These are phyloP conservation scores for Russula griseocarnosa DNA, from an alignment of 768 basidiomycete species.

Conservation along the genomic window DNA sequence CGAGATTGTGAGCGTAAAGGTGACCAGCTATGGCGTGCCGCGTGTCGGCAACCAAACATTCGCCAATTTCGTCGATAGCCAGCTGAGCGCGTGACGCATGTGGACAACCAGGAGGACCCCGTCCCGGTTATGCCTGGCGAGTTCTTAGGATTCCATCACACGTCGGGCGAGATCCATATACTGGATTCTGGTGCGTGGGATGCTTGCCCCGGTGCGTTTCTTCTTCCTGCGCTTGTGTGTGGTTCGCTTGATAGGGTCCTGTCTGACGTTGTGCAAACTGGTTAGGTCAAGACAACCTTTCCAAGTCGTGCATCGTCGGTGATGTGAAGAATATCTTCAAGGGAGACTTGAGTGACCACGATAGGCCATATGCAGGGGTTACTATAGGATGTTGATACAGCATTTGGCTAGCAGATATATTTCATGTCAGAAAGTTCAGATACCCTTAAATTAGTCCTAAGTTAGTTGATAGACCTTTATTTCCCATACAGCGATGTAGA, in stretches of 20 bases:
- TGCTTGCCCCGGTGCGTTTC: constrained; percentile 45
- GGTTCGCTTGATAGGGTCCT: too few species aligned
- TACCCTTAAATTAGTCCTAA: too few species aligned
- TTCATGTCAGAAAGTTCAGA: too few species aligned
- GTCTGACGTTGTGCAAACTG: neutral
- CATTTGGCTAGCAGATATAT: neutral
- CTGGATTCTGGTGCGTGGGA: constrained; percentile 49
- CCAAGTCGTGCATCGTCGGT: constrained; percentile 47
- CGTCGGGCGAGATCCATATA: constrained; percentile 40
- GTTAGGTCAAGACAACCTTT: too few species aligned
- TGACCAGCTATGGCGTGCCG: constrained; percentile 30
- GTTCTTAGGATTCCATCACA: constrained; percentile 46
- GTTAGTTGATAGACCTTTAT: too few species aligned
- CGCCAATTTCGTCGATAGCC: constrained; percentile 15
- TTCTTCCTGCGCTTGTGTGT: neutral
- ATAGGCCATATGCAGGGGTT: constrained; percentile 25
- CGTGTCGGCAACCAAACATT: constrained; percentile 29
- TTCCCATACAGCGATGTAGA: too few species aligned
- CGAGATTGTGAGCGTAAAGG: constrained; percentile 13
- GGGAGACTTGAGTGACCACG: constrained; percentile 32
- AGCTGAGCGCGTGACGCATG: constrained; percentile 3
- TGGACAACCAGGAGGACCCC: constrained; percentile 32
- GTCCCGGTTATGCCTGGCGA: constrained; percentile 38
- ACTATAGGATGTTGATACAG: constrained; percentile 26
- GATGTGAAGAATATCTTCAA: constrained; percentile 50